Percentiles rank a stretch among this genome's conserved stretches.
Conservation (phyloP, 2,329 filamentous ascomycete species). For the Colletotrichum trifolii region DNA sequence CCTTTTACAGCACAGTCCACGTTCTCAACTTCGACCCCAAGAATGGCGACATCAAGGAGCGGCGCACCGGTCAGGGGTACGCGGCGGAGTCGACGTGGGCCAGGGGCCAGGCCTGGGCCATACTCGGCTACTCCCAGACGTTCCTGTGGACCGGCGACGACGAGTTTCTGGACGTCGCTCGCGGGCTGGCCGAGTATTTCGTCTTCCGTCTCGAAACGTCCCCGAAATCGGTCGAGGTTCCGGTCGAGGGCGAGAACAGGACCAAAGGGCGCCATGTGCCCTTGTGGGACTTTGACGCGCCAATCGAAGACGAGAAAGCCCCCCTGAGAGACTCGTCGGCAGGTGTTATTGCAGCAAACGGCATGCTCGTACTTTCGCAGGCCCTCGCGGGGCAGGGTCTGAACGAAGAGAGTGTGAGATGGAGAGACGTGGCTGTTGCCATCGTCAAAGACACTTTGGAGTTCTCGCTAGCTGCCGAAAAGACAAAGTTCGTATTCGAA, state of each 20-base stretch:
- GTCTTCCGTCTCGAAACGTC: conserved; percentile 51
- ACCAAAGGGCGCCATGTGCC: conserved; percentile 43
- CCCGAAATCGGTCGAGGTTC: conserved; percentile 44
- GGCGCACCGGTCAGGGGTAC: conserved; percentile 61
- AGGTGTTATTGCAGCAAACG: conserved; percentile 54
- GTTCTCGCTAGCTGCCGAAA: conserved; percentile 41
- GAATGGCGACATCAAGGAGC: conserved; percentile 54
- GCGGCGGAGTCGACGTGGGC: conserved; percentile 60
- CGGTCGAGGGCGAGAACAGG: conserved; percentile 36
- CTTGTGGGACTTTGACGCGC: conserved; percentile 61
- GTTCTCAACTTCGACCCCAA: conserved; percentile 60
- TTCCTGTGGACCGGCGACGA: conserved; percentile 59
- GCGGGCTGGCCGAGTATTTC: conserved; percentile 61
- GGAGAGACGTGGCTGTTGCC: conserved; percentile 41
- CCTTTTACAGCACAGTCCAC: conserved; percentile 54
- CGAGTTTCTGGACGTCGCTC: conserved; percentile 56
- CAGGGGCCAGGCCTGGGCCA: conserved; percentile 63
- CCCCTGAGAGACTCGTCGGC: conserved; percentile 51
- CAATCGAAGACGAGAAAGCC: conserved; percentile 43
- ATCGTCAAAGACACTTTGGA: conserved; percentile 46
- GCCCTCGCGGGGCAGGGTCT: conserved; percentile 40
- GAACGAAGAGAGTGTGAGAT: conserved; percentile 38
- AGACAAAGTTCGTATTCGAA: conserved; percentile 29
- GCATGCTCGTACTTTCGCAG: conserved; percentile 52
- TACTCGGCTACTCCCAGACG: conserved; percentile 61